These are phyloP conservation scores for Vigna radiata DNA, from an alignment of 306 rosid species.

Conservation along the genomic window DNA sequence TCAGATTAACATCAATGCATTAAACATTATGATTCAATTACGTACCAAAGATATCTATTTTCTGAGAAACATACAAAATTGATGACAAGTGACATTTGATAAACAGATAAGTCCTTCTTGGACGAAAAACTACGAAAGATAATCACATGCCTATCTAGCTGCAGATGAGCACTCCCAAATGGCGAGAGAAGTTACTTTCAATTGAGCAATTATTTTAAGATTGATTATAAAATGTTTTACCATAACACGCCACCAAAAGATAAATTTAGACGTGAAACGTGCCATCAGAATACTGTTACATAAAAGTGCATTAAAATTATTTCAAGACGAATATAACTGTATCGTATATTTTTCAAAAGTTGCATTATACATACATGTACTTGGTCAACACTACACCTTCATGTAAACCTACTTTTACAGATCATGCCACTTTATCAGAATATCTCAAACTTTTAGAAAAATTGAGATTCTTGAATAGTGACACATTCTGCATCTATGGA, in stretches of 20 bases:
- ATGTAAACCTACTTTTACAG: slow-evolving; percentile 37
- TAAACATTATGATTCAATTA: slow-evolving; percentile 10
- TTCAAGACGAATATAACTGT: slow-evolving; percentile 13
- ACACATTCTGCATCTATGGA: slow-evolving; percentile 25
- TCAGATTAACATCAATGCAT: slow-evolving; percentile 23
- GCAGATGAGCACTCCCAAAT: background rate
- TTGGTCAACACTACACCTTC: slow-evolving; percentile 30
- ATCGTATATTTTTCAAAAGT: slow-evolving; percentile 13
- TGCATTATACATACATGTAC: slow-evolving; percentile 27
- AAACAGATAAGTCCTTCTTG: background rate
- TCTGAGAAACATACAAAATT: slow-evolving; percentile 11
- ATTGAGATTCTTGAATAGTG: slow-evolving; percentile 37
- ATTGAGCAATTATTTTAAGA: slow-evolving; percentile 17
- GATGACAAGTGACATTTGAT: slow-evolving; percentile 14
- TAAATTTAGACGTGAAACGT: slow-evolving; percentile 18
- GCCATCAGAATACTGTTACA: slow-evolving; percentile 29
- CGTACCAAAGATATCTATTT: background rate
- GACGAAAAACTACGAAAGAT: background rate
- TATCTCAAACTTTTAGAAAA: slow-evolving; percentile 27
- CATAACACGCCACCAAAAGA: slow-evolving; percentile 17
- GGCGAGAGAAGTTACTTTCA: slow-evolving; percentile 13
- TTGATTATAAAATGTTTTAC: slow-evolving; percentile 15
- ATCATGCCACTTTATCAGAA: slow-evolving; percentile 34
- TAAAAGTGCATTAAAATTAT: background rate
- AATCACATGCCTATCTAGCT: background rate